A percentile compares a stretch with the other conserved stretches of the same genome.
Evolutionary conservation across 2,329 filamentous ascomycete genomes (phyloP).

Genomic region (Cladosporium colombiae): DNA sequence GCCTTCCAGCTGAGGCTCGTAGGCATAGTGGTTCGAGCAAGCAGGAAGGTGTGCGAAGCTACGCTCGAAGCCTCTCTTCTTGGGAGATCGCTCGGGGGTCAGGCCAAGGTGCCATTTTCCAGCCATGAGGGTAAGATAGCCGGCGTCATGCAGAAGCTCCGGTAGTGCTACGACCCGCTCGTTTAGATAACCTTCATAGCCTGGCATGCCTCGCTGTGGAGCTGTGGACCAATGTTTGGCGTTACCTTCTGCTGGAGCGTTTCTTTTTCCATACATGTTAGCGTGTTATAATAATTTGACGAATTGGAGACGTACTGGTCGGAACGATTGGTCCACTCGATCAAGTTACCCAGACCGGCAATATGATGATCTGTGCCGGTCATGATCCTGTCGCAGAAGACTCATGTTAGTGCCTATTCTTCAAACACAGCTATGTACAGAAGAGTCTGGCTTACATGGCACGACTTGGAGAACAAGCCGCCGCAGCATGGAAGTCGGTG

Average conservation of each 20-base stretch:
- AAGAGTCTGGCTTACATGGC: slow-evolving; percentile 50
- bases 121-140: slow-evolving; percentile 62
- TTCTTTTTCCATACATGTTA: slow-evolving; percentile 27
- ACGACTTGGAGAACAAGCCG: slow-evolving; percentile 64
- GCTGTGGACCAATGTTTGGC: slow-evolving; percentile 50
- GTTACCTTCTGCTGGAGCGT: slow-evolving; percentile 53
- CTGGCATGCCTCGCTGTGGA: slow-evolving; percentile 59
- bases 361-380: slow-evolving; percentile 65
- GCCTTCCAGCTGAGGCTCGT: slow-evolving; percentile 48
- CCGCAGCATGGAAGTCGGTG: slow-evolving; percentile 65
- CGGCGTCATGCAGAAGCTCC: slow-evolving; percentile 59
- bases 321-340: slow-evolving; percentile 59
- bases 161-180: slow-evolving; percentile 59
- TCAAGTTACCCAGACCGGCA: slow-evolving; percentile 59
- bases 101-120: slow-evolving; percentile 67
- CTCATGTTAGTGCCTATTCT: background rate
- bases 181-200: slow-evolving; percentile 66
- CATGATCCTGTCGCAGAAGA: slow-evolving; percentile 47
- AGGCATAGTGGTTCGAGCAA: slow-evolving; percentile 60
- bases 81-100: slow-evolving; percentile 57
- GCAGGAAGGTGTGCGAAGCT: slow-evolving; percentile 62
- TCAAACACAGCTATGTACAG: background rate
- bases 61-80: slow-evolving; percentile 59
- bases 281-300: background rate
- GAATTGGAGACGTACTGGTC: slow-evolving; percentile 39